Evolutionary conservation across 176 grass and related monocot genomes (phyloP).

Genomic region (Eleusine coracana): DNA sequence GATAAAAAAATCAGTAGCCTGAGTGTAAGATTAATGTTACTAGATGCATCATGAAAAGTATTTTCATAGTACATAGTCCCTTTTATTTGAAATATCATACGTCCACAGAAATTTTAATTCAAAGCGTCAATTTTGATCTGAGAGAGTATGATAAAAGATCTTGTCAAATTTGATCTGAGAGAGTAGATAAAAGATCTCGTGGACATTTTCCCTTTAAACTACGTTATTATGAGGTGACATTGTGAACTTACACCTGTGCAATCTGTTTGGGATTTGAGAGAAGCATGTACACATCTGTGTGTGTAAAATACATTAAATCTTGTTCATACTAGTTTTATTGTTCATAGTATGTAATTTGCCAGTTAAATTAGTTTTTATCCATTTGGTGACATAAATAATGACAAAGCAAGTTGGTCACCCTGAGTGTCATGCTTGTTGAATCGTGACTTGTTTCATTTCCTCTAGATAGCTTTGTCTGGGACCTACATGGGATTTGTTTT

Average conservation of each 20-base stretch:
- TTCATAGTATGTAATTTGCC: not conserved
- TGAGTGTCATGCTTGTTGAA: conserved; percentile 13
- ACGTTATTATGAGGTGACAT: not conserved
- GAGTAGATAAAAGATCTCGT: not conserved
- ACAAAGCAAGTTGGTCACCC: not conserved
- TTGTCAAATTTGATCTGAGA: too few species aligned
- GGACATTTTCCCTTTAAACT: conserved; percentile 15
- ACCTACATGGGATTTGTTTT: not conserved
- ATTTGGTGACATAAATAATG: conserved; percentile 5
- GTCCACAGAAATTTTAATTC: not conserved
- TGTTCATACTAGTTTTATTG: not conserved
- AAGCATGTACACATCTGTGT: not conserved
- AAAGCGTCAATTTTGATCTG: not conserved
- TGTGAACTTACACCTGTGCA: not conserved
- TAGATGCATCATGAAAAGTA: not conserved
- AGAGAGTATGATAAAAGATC: not conserved
- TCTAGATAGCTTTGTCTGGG: not conserved
- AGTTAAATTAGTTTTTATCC: not conserved
- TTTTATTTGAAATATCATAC: not conserved
- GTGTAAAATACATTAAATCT: not conserved
- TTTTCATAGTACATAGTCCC: not conserved
- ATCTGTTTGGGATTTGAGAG: not conserved
- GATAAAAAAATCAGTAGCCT: not conserved
- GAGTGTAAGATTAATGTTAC: not conserved
- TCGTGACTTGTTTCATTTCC: conserved; percentile 20